Conservation (phyloP, 805 yeast species). For the Ogataea chonburiensis region DNA sequence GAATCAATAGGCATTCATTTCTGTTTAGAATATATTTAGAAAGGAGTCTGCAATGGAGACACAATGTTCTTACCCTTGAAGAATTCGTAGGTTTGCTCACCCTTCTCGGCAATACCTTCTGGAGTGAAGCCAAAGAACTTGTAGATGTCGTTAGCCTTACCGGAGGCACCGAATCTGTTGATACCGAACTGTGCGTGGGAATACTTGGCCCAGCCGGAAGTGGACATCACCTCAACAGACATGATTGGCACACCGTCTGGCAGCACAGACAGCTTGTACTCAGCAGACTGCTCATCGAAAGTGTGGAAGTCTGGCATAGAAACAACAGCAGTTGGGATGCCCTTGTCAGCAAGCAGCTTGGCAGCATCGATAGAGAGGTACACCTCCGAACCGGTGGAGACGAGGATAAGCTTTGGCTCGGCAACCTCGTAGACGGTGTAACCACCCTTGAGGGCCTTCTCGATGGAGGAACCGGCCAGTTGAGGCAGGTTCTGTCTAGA, state of each 20-base stretch:
- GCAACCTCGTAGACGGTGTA: slow-evolving; percentile 66
- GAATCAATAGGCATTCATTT: slow-evolving; percentile 18
- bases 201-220: slow-evolving; percentile 91
- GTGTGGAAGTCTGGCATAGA: slow-evolving; percentile 92
- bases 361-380: slow-evolving; percentile 78
- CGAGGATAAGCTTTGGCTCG: slow-evolving; percentile 70
- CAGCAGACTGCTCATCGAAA: slow-evolving; percentile 78
- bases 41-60: slow-evolving; percentile 81
- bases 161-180: slow-evolving; percentile 96
- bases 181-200: slow-evolving; percentile 96
- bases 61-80: slow-evolving; percentile 72
- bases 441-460: slow-evolving; percentile 94
- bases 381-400: slow-evolving; percentile 95
- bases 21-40: slow-evolving; percentile 29
- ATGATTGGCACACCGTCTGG: slow-evolving; percentile 94
- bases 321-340: slow-evolving; percentile 77
- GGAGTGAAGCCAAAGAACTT: slow-evolving; percentile 86
- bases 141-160: slow-evolving; percentile 80
- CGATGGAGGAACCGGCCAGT: slow-evolving; percentile 87
- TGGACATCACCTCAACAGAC: slow-evolving; percentile 90
- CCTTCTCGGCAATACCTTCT: slow-evolving; percentile 89
- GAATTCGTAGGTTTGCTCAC: slow-evolving; percentile 71
- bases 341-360: slow-evolving; percentile 61
- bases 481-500: slow-evolving; percentile 91
- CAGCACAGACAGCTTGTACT: slow-evolving; percentile 80